These are phyloP conservation scores for Aphanocladium album DNA, from an alignment of 2,329 filamentous ascomycete species.

Conservation along the genomic window DNA sequence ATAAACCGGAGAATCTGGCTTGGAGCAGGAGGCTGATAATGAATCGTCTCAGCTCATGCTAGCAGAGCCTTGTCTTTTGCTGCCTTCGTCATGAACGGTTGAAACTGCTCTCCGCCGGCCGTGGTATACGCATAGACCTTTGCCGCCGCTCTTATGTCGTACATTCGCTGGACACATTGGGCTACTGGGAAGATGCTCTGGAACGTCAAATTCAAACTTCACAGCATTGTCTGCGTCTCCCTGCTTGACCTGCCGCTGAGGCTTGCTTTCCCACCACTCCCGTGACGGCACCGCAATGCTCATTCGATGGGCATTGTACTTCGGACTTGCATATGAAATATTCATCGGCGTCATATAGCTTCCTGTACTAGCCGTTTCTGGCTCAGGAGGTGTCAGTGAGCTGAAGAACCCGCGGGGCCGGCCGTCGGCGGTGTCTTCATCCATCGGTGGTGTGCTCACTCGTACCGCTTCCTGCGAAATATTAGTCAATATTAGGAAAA, in stretches of 20 bases:
- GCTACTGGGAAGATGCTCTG: constrained; percentile 46
- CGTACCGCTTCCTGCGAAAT: constrained; percentile 41
- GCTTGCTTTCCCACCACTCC: constrained; percentile 34
- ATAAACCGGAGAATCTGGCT: neutral
- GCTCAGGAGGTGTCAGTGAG: constrained; percentile 29
- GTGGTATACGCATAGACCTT: constrained; percentile 47
- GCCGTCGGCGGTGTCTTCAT: constrained; percentile 33
- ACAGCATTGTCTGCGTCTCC: constrained; percentile 15
- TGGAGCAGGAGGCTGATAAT: neutral
- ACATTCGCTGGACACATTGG: constrained; percentile 47
- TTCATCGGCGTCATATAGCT: neutral
- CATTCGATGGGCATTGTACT: constrained; percentile 18
- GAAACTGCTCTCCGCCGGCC: constrained; percentile 29
- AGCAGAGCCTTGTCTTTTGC: neutral
- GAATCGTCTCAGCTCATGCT: neutral
- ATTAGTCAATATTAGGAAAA: constrained; percentile 10
- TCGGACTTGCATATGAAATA: constrained; percentile 14
- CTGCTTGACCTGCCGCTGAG: constrained; percentile 19
- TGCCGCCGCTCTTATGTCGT: constrained; percentile 39
- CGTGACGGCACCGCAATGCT: constrained; percentile 22
- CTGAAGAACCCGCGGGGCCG: constrained; percentile 40
- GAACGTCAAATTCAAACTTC: constrained; percentile 44
- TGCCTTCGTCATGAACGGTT: constrained; percentile 24
- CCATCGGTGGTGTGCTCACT: constrained; percentile 41
- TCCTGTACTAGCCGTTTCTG: constrained; percentile 6